These are phyloP conservation scores for Diaporthe destruens DNA, from an alignment of 2,329 filamentous ascomycete species.

Conservation along the genomic window DNA sequence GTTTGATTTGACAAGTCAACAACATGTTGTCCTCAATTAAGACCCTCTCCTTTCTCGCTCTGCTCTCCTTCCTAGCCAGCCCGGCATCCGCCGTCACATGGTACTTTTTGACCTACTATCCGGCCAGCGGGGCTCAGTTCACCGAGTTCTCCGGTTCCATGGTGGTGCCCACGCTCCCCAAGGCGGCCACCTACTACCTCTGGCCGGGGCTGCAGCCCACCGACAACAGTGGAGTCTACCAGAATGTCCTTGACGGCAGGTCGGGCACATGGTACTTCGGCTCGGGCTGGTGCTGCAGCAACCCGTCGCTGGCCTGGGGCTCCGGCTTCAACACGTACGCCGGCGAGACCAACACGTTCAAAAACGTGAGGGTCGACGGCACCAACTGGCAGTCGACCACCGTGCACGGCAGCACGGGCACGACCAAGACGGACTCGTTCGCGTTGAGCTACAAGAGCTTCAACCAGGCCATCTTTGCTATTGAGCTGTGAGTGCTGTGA, in stretches of 20 bases:
- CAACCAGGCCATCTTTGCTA: constrained; percentile 56
- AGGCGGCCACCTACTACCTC: constrained; percentile 55
- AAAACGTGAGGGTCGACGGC: constrained; percentile 47
- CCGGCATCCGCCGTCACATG: constrained; percentile 49
- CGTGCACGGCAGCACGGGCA: constrained; percentile 48
- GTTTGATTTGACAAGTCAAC: neutral
- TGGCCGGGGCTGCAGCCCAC: constrained; percentile 58
- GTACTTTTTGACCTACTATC: constrained; percentile 52
- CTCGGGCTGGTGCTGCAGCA: constrained; percentile 56
- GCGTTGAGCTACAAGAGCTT: constrained; percentile 50
- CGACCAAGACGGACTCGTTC: constrained; percentile 51
- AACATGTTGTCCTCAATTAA: constrained; percentile 39
- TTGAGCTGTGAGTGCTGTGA: constrained; percentile 52
- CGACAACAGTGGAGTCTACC: constrained; percentile 56
- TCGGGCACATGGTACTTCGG: constrained; percentile 57
- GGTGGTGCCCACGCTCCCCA: constrained; percentile 48
- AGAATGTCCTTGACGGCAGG: constrained; percentile 56
- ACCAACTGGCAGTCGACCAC: constrained; percentile 52
- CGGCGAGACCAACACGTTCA: constrained; percentile 51
- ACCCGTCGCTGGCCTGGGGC: constrained; percentile 55
- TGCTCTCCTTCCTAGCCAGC: constrained; percentile 46
- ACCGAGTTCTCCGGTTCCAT: constrained; percentile 50
- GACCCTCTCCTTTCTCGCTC: constrained; percentile 28
- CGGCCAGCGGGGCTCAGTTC: constrained; percentile 51
- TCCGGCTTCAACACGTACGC: constrained; percentile 53